Evolutionary conservation across 495 filamentous ascomycete species (phyloP).

Genomic region (Hypoxylon subgilvum): DNA sequence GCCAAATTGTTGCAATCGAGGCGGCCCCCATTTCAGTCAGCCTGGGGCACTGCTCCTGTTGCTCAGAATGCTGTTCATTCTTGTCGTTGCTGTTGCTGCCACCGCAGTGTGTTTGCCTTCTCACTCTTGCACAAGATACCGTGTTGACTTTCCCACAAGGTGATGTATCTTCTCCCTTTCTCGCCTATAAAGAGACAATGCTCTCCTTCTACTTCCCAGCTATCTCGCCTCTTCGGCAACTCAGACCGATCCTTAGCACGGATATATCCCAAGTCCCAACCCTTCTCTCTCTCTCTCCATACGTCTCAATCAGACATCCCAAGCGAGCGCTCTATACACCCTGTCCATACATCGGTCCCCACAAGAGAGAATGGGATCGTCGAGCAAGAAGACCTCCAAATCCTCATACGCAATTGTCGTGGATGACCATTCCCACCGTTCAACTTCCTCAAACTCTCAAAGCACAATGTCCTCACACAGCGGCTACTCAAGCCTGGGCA

Average conservation of each 20-base stretch:
- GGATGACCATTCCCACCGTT: constrained; percentile 2
- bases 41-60: constrained; percentile 28
- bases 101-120: constrained; percentile 11
- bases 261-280: no score
- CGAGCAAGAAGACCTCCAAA: constrained; percentile 2
- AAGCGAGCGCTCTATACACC: background rate
- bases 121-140: constrained; percentile 11
- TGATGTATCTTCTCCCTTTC: constrained; percentile 1
- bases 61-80: background rate
- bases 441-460: constrained; percentile 2
- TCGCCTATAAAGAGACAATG: constrained; percentile 7
- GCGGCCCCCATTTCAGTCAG: constrained; percentile 27
- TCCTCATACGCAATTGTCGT: constrained; percentile 4
- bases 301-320: background rate
- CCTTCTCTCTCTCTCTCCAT: no score
- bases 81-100: constrained; percentile 7
- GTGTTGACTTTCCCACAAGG: constrained; percentile 5
- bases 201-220: background rate
- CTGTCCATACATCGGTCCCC: background rate
- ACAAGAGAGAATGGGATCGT: constrained; percentile 6
- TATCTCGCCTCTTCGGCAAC: background rate
- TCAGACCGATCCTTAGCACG: constrained; percentile 2
- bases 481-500: background rate
- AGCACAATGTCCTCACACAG: constrained; percentile 19
- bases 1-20: background rate